A percentile compares a stretch with the other conserved stretches of the same genome.
Conservation (phyloP, 1,284 basidiomycete genomes). For the Papiliotrema laurentii region DNA sequence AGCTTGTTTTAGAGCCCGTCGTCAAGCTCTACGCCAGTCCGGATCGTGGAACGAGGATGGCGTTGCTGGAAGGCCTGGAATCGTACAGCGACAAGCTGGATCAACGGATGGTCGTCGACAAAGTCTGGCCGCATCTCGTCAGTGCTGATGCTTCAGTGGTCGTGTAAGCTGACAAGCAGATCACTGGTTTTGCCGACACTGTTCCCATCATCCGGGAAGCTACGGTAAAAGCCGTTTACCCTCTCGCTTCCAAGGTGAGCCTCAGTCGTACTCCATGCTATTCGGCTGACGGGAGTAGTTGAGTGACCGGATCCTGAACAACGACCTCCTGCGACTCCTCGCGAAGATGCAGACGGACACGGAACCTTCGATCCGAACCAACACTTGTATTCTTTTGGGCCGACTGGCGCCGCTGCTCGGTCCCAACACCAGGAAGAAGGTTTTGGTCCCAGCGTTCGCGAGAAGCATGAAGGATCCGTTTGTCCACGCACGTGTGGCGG, state of each 20-base stretch:
- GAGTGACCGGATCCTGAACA: constrained; percentile 88
- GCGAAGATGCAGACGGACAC: constrained; percentile 89
- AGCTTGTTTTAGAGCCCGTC: constrained; percentile 68
- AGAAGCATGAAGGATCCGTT: constrained; percentile 87
- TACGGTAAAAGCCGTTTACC: constrained; percentile 80
- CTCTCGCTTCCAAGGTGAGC: constrained; percentile 75
- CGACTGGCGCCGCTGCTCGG: constrained; percentile 80
- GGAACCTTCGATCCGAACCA: constrained; percentile 93
- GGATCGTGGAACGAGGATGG: constrained; percentile 91
- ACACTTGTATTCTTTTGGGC: constrained; percentile 94
- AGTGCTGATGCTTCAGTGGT: constrained; percentile 31
- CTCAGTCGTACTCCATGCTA: neutral
- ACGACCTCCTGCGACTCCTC: constrained; percentile 87
- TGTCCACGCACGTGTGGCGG: constrained; percentile 89
- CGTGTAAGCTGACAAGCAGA: constrained; percentile 36
- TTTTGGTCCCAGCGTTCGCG: constrained; percentile 91
- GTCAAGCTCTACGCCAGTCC: constrained; percentile 79
- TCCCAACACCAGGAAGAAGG: constrained; percentile 85
- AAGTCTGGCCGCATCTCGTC: constrained; percentile 89
- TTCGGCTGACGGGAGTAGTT: constrained; percentile 54
- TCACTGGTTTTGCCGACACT: constrained; percentile 93
- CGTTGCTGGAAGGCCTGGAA: constrained; percentile 76
- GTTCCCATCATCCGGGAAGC: constrained; percentile 91
- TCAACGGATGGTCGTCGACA: constrained; percentile 74
- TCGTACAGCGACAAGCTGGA: constrained; percentile 86